These are phyloP conservation scores for Boletus reticulatus DNA, from an alignment of 768 basidiomycete species.

Conservation along the genomic window DNA sequence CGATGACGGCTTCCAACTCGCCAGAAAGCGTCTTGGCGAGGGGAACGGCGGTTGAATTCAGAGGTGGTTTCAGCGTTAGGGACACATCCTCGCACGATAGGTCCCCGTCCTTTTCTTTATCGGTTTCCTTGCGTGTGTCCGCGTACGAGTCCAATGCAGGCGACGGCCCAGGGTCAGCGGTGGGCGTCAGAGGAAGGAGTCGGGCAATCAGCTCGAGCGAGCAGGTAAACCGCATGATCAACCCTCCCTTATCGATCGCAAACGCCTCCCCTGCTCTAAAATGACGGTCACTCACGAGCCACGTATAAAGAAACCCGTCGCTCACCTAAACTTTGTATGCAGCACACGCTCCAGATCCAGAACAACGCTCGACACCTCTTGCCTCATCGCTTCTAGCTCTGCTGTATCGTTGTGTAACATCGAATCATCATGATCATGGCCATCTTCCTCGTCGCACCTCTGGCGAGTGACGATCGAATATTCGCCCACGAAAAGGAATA, in stretches of 20 bases:
- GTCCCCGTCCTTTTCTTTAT: not conserved
- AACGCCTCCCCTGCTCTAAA: constrained; percentile 19
- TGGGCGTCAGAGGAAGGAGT: constrained; percentile 5
- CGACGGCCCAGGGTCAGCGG: not conserved
- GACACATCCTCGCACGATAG: not conserved
- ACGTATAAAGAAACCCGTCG: not conserved
- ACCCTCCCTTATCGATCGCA: constrained; percentile 19
- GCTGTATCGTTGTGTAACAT: not conserved
- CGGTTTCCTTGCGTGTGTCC: no score
- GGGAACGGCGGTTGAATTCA: constrained; percentile 8
- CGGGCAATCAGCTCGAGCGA: constrained; percentile 20
- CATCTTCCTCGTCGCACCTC: not conserved
- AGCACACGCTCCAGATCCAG: constrained; percentile 11
- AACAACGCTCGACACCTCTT: constrained; percentile 18
- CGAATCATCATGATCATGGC: not conserved
- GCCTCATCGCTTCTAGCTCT: constrained; percentile 12
- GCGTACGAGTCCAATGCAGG: not conserved
- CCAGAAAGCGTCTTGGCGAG: constrained; percentile 44
- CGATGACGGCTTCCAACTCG: constrained; percentile 52
- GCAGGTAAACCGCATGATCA: constrained; percentile 25
- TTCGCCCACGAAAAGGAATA: constrained; percentile 26
- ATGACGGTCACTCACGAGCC: not conserved
- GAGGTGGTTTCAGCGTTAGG: not conserved
- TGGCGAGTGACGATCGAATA: constrained; percentile 22
- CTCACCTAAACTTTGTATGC: constrained; percentile 20